Conservation (phyloP, 2,329 filamentous ascomycete genomes). For the Ascochyta viciae-villosae region DNA sequence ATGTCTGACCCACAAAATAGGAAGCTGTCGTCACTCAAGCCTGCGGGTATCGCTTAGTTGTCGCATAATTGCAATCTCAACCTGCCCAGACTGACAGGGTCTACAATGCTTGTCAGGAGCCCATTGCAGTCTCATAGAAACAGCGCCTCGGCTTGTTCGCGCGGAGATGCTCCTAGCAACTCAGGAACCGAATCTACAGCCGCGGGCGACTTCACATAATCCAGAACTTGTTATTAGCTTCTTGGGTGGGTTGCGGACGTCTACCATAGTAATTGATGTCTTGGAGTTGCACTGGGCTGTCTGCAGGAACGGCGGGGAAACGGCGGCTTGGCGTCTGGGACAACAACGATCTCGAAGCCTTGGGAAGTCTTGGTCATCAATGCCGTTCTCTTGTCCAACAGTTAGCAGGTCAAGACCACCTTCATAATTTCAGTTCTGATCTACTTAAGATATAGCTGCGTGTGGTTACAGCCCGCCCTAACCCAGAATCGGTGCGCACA, state of each 20-base stretch:
- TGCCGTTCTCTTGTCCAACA: background rate
- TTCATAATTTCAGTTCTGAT: no score
- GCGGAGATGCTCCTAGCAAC: background rate
- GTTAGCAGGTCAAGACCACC: no score
- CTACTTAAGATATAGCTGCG: no score
- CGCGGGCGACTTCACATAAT: background rate
- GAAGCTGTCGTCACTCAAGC: background rate
- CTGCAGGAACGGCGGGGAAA: conserved; percentile 1
- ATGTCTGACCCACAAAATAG: background rate
- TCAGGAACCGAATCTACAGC: background rate
- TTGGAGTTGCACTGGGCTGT: background rate
- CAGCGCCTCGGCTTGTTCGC: no score
- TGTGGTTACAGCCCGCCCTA: no score
- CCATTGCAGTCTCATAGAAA: background rate
- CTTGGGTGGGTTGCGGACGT: background rate
- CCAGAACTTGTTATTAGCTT: background rate
- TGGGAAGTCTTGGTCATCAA: background rate
- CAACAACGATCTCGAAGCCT: background rate
- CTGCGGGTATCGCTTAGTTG: background rate
- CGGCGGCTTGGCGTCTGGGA: conserved; percentile 1
- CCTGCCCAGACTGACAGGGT: background rate
- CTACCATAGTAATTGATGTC: background rate
- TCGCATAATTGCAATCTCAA: background rate
- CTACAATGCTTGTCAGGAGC: background rate
- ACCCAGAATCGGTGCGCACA: no score